Percentiles rank a stretch among this genome's conserved stretches.
Evolutionary conservation across 139 green algal genomes (phyloP).

Genomic region (Micractinium conductrix): DNA sequence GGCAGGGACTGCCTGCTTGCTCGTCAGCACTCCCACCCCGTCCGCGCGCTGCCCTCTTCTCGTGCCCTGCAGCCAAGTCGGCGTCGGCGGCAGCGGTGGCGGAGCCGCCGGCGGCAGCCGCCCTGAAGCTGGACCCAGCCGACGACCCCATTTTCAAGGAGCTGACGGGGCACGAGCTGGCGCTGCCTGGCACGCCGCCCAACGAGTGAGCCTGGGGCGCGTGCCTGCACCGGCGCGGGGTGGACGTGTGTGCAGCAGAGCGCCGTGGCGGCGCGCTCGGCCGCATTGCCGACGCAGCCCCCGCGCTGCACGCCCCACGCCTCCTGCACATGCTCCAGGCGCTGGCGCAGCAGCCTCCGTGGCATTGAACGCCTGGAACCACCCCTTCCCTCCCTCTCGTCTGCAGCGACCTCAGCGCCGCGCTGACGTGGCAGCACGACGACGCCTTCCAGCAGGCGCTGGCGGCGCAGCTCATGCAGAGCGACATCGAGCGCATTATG

Average conservation of each 20-base stretch:
- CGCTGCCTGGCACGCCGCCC: slow-evolving; percentile 6
- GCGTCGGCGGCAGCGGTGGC: not conserved
- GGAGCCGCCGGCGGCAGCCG: not conserved
- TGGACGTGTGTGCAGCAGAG: no score
- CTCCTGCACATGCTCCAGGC: no score
- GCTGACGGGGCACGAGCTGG: not conserved
- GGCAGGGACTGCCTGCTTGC: no score
- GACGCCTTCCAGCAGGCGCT: slow-evolving; percentile 28
- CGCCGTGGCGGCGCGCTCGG: no score
- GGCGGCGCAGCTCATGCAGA: slow-evolving; percentile 24
- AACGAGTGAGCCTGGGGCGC: not conserved
- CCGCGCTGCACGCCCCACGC: no score
- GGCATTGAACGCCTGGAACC: no score
- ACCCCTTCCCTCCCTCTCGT: not conserved
- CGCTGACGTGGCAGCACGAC: slow-evolving; percentile 35
- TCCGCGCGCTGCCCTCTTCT: no score
- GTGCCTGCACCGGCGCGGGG: no score
- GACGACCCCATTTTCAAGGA: slow-evolving; percentile 43
- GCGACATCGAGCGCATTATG: slow-evolving; percentile 43
- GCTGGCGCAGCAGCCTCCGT: no score
- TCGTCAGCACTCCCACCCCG: no score
- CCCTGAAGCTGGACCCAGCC: slow-evolving; percentile 31
- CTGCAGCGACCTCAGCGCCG: slow-evolving; percentile 21
- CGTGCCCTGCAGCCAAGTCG: no score
- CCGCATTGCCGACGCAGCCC: no score